Percentiles rank a stretch among this genome's conserved stretches.
These are phyloP conservation scores for Penicillium sp. DNA, from an alignment of 2,329 filamentous ascomycete genomes.

Conservation along the genomic window DNA sequence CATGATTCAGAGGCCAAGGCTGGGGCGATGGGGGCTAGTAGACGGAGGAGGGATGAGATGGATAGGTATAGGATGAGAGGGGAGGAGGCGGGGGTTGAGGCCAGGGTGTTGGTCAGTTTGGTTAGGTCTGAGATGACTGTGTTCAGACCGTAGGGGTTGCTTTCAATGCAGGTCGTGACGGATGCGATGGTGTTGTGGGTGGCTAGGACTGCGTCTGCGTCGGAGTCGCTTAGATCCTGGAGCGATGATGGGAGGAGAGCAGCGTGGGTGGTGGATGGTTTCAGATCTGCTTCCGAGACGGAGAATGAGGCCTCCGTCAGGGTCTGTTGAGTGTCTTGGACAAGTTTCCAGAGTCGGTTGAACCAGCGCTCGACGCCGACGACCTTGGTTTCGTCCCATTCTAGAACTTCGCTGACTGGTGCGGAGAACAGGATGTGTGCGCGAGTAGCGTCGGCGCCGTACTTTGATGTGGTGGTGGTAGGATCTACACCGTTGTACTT, in stretches of 20 bases:
- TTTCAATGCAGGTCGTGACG: conserved; percentile 67
- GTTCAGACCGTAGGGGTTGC: conserved; percentile 74
- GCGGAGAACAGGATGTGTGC: conserved; percentile 89
- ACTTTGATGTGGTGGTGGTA: conserved; percentile 65
- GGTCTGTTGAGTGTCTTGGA: conserved; percentile 39
- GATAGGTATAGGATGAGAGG: conserved; percentile 46
- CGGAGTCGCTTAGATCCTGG: conserved; percentile 34
- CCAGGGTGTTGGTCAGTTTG: conserved; percentile 70
- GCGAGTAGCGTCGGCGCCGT: conserved; percentile 80
- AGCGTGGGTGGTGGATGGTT: conserved; percentile 22
- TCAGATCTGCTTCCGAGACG: conserved; percentile 23
- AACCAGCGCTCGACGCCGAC: conserved; percentile 81
- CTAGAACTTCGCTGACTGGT: conserved; percentile 76
- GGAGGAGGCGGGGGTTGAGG: conserved; percentile 46
- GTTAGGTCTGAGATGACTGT: conserved; percentile 82
- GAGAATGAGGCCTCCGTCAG: conserved; percentile 26
- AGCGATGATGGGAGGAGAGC: conserved; percentile 30
- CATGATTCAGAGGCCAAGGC: conserved; percentile 81
- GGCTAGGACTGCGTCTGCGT: conserved; percentile 59
- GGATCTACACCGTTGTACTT: conserved; percentile 92
- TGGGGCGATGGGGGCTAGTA: conserved; percentile 77
- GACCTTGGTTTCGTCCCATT: conserved; percentile 86
- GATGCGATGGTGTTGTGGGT: conserved; percentile 67
- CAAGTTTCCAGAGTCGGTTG: conserved; percentile 62
- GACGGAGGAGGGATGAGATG: conserved; percentile 61